Evolutionary conservation across 257 asterid species (phyloP), one percentile per base, ranked within the genome.

Genomic region (Solanum chiquidenum): DNA sequence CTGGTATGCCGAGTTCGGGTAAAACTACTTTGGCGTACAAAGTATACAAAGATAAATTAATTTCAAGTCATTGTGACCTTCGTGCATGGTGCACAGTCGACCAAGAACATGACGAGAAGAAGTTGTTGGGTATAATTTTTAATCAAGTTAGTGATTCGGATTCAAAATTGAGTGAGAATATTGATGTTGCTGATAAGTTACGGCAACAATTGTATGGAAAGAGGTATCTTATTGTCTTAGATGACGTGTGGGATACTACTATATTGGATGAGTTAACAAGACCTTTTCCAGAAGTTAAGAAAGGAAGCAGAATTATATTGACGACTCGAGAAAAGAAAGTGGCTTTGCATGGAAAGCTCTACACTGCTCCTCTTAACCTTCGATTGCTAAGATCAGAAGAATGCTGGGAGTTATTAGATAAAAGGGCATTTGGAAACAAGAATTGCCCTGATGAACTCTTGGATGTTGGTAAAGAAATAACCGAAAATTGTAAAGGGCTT

Each of bases 161-260:
- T 18, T 40, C 12, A 13, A 49, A 68, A 7, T 42, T 42, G 31
- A 21, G 9, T 25, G 33, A 88, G 38, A 34, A 58, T 74, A 35
- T 74, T 2, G 34, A 72, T 21, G 38, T 90, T 83, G 86, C 84
- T 40, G 87, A 40, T 29, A 21, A 23, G 18, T 12, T 90, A 9
- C 23, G 83, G n/a, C 55, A n/a, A 44, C 33, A 55, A 7, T 37
- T 90, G 4, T 13, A 0, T 4, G 89, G 86, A 9, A 55, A 40
- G 79, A 86, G 86, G 42, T 90, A 90, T 20, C 71, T 90, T 7
- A 66, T 88, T 6, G 89, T 90, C 14, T 20, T 90, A 34, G 92
- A 88, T 87, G 90, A 90, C 31, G 3, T 88, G 7, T 86, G 92
- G 92, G 33, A 52, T 5, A 80, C 12, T 20, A 20, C 31, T 11